Evolutionary conservation across 352 stramenopile species (phyloP).

Genomic region (Phytophthora sojae): DNA sequence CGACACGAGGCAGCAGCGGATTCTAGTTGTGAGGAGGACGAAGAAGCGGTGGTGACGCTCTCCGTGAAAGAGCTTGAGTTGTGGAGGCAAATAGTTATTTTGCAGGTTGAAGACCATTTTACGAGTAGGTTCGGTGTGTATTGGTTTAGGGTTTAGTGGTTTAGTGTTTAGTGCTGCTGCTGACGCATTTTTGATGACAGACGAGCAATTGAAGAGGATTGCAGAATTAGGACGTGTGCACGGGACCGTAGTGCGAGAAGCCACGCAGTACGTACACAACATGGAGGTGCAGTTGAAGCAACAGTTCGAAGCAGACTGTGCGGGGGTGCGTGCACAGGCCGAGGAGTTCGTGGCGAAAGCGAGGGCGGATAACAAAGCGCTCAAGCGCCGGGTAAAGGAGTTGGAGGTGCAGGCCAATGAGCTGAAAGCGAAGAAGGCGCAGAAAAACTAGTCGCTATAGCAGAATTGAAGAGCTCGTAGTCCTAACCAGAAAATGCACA

Average conservation of each 20-base stretch:
- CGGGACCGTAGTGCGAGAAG: conserved; percentile 68
- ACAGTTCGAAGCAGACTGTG: conserved; percentile 61
- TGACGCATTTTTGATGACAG: conserved; percentile 37
- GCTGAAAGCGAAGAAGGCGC: conserved; percentile 25
- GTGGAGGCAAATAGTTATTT: conserved; percentile 66
- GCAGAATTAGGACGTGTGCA: conserved; percentile 79
- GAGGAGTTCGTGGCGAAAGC: conserved; percentile 64
- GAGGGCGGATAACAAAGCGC: conserved; percentile 49
- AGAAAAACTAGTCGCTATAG: not conserved
- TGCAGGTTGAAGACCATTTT: conserved; percentile 75
- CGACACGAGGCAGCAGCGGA: conserved; percentile 8
- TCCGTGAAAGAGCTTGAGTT: conserved; percentile 59
- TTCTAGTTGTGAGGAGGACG: conserved; percentile 13
- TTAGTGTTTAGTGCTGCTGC: not conserved
- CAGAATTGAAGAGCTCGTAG: no score
- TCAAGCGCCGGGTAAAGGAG: conserved; percentile 32
- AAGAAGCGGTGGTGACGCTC: conserved; percentile 49
- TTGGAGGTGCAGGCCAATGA: conserved; percentile 6
- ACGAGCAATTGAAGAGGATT: conserved; percentile 83
- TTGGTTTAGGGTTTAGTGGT: not conserved
- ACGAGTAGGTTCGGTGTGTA: conserved; percentile 49
- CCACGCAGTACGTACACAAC: conserved; percentile 67
- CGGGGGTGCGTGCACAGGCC: conserved; percentile 49
- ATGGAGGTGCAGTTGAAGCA: conserved; percentile 62
- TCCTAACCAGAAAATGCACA: no score